A percentile compares a stretch with the other conserved stretches of the same genome.
Conservation (phyloP, 2,329 filamentous ascomycete genomes). For the Pseudogymnoascus destructans region DNA sequence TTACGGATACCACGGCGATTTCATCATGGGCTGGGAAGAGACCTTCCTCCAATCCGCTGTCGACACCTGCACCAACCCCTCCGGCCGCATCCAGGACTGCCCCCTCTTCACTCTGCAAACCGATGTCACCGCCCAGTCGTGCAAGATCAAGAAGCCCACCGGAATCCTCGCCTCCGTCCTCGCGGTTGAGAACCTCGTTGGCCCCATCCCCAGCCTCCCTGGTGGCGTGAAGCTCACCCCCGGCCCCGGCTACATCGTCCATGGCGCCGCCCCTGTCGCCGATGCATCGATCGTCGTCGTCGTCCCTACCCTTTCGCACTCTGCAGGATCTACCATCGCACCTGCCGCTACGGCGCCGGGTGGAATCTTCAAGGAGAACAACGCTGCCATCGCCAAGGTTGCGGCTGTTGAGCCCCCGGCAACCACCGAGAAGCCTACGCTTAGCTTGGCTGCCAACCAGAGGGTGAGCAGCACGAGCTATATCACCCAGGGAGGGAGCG, state of each 20-base stretch:
- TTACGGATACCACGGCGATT: conserved; percentile 67
- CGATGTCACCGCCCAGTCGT: conserved; percentile 40
- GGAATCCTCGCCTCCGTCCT: conserved; percentile 42
- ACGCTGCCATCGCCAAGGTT: not conserved
- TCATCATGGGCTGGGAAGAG: conserved; percentile 65
- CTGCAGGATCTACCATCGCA: conserved; percentile 17
- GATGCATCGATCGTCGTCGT: conserved; percentile 17
- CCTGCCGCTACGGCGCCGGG: conserved; percentile 20
- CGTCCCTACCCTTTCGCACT: conserved; percentile 22
- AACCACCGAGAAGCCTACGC: not conserved
- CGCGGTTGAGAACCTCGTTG: conserved; percentile 43
- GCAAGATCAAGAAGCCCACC: conserved; percentile 44
- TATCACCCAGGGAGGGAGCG: not conserved
- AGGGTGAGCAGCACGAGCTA: not conserved
- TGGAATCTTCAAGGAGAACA: conserved; percentile 23
- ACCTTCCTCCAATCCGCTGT: conserved; percentile 59
- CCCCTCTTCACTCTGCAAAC: conserved; percentile 57
- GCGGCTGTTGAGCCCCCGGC: not conserved
- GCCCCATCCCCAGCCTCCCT: conserved; percentile 47
- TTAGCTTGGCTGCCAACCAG: not conserved
- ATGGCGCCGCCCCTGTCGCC: conserved; percentile 11
- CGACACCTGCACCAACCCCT: conserved; percentile 57
- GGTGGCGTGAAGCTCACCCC: conserved; percentile 34
- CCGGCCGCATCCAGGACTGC: conserved; percentile 62
- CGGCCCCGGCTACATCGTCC: conserved; percentile 29